These are phyloP conservation scores for Talaromyces sp. DNA, from an alignment of 2,329 filamentous ascomycete species.

Conservation along the genomic window DNA sequence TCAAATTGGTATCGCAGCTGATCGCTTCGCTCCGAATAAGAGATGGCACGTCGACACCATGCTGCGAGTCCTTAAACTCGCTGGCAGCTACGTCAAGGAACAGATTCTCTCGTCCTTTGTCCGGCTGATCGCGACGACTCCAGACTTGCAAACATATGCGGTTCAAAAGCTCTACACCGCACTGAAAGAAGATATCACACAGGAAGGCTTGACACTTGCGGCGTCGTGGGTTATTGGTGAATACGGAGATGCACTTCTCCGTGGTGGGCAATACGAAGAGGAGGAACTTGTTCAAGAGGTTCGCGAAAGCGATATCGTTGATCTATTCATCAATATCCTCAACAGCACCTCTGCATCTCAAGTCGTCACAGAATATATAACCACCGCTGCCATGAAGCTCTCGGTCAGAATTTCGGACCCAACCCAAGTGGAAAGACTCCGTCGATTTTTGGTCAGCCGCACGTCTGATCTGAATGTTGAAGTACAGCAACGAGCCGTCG, in stretches of 20 bases:
- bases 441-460: slow-evolving; percentile 70
- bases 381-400: slow-evolving; percentile 91
- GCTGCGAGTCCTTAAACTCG: slow-evolving; percentile 85
- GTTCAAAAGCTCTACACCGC: slow-evolving; percentile 90
- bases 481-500: slow-evolving; percentile 90
- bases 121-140: slow-evolving; percentile 87
- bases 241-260: slow-evolving; percentile 85
- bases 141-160: slow-evolving; percentile 92
- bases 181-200: slow-evolving; percentile 93
- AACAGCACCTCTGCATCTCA: slow-evolving; percentile 93
- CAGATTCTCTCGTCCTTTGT: slow-evolving; percentile 97
- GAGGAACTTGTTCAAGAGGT: slow-evolving; percentile 81
- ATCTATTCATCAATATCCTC: slow-evolving; percentile 86
- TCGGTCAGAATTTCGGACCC: slow-evolving; percentile 80
- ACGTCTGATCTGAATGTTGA: slow-evolving; percentile 90
- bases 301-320: slow-evolving; percentile 83
- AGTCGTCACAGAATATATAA: slow-evolving; percentile 89
- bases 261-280: slow-evolving; percentile 87
- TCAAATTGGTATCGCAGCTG: slow-evolving; percentile 94
- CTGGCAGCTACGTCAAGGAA: slow-evolving; percentile 96
- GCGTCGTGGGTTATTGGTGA: slow-evolving; percentile 98
- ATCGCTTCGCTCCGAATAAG: slow-evolving; percentile 94
- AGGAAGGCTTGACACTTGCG: slow-evolving; percentile 89
- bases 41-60: slow-evolving; percentile 99
- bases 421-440: slow-evolving; percentile 80